phyloP scores from a whole-genome alignment of 2,329 filamentous ascomycete genomes.

The Fonsecaea pugnacius region DNA sequence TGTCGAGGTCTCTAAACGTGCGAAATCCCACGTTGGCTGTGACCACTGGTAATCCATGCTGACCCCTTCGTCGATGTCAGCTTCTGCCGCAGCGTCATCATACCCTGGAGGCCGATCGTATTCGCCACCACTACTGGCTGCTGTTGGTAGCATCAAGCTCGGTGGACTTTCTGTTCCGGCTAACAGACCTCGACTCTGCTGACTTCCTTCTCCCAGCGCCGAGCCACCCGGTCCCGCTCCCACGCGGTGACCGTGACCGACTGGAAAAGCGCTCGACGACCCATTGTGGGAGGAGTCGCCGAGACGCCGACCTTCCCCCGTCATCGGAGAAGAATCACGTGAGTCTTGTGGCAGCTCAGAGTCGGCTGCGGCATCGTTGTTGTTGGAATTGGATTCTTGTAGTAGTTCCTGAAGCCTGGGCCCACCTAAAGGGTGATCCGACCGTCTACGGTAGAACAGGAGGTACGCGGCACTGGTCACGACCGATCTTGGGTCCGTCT shows the following conservation, averaged over 20 bases:
- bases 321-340: conserved; percentile 52
- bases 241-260: conserved; percentile 72
- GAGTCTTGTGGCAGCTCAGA: conserved; percentile 50
- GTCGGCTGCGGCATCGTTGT: conserved; percentile 57
- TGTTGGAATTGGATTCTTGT: conserved; percentile 54
- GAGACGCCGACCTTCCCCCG: conserved; percentile 88
- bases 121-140: conserved; percentile 19
- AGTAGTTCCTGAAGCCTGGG: conserved; percentile 73
- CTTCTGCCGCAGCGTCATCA: conserved; percentile 18
- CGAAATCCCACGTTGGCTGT: conserved; percentile 22
- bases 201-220: conserved; percentile 46
- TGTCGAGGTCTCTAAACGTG: conserved; percentile 4
- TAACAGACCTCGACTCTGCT: conserved; percentile 41
- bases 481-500: conserved; percentile 64
- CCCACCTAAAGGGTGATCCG: conserved; percentile 72
- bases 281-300: conserved; percentile 85
- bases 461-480: conserved; percentile 83
- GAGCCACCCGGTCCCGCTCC: conserved; percentile 67
- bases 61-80: conserved; percentile 28
- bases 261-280: conserved; percentile 82
- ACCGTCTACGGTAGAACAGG: conserved; percentile 91
- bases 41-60: conserved; percentile 9
- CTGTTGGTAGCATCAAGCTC: conserved; percentile 25
- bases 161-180: conserved; percentile 36
- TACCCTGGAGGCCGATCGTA: conserved; percentile 43